Evolutionary conservation across 768 basidiomycete species (phyloP).

Genomic region (Leccinum ochraceum): DNA sequence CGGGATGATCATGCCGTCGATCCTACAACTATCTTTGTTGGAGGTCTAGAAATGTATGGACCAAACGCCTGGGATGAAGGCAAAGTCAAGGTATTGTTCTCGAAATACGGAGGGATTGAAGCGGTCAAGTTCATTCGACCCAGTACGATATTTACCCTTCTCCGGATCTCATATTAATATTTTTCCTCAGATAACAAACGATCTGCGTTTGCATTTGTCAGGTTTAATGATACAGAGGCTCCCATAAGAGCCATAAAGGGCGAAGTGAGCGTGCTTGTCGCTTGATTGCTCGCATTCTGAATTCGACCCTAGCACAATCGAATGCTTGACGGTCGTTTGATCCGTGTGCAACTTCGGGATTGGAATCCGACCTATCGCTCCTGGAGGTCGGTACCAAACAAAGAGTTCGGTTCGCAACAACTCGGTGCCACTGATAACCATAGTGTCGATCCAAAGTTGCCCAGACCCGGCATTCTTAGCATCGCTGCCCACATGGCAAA

Average conservation of each 20-base stretch:
- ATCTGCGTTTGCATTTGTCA: constrained; percentile 80
- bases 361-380: constrained; percentile 56
- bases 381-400: constrained; percentile 38
- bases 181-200: constrained; percentile 51
- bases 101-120: constrained; percentile 63
- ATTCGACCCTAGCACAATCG: constrained; percentile 61
- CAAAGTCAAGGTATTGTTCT: constrained; percentile 58
- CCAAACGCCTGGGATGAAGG: constrained; percentile 69
- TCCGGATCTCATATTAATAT: background rate
- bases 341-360: constrained; percentile 77
- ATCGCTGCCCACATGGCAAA: constrained; percentile 16
- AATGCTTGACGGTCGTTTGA: constrained; percentile 63
- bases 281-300: constrained; percentile 4
- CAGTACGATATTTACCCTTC: constrained; percentile 42
- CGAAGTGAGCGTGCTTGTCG: constrained; percentile 46
- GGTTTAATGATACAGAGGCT: constrained; percentile 61
- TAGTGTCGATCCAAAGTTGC: constrained; percentile 12
- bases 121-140: constrained; percentile 67
- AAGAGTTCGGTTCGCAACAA: constrained; percentile 37
- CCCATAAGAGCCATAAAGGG: constrained; percentile 66
- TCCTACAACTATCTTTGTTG: constrained; percentile 73
- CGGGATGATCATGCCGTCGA: constrained; percentile 50
- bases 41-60: constrained; percentile 68
- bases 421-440: constrained; percentile 10
- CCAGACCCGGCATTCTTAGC: constrained; percentile 8